A percentile compares a stretch with the other conserved stretches of the same genome.
Evolutionary conservation across 225 moss, liverwort and hornwort species (phyloP).

Genomic region (Marchantia polymorpha): DNA sequence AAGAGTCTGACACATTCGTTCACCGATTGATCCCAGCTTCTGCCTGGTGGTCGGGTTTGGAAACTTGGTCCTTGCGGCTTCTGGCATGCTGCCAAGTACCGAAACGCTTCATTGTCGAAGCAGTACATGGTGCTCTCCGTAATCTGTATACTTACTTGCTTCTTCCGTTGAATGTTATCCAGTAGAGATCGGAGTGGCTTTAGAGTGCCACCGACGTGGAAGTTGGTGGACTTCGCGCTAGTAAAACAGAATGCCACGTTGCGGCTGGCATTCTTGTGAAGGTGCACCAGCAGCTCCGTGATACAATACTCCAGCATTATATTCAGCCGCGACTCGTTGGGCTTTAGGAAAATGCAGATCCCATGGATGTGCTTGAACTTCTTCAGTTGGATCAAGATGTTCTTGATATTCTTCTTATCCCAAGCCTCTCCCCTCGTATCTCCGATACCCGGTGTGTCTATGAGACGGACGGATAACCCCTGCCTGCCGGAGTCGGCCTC

Average conservation of each 20-base stretch:
- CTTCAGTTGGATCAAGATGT: constrained; percentile 13
- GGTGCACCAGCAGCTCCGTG: constrained; percentile 20
- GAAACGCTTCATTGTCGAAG: constrained; percentile 32
- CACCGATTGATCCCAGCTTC: constrained; percentile 26
- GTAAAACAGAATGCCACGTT: constrained; percentile 26
- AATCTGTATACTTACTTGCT: constrained; percentile 18
- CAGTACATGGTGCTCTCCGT: constrained; percentile 21
- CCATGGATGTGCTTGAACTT: neutral
- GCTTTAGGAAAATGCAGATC: constrained; percentile 33
- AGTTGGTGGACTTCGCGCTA: constrained; percentile 7
- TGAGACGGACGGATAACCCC: constrained; percentile 10
- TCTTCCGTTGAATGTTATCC: constrained; percentile 17
- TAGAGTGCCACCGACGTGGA: constrained; percentile 11
- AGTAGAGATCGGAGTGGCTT: constrained; percentile 8
- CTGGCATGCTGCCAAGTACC: constrained; percentile 15
- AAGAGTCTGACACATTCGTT: constrained; percentile 16
- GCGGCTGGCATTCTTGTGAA: constrained; percentile 11
- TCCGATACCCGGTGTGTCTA: constrained; percentile 38
- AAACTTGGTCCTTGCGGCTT: neutral
- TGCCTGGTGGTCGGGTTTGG: constrained; percentile 1
- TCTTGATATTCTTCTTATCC: constrained; percentile 27
- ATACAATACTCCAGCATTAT: constrained; percentile 24
- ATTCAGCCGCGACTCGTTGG: constrained; percentile 25
- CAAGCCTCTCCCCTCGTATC: constrained; percentile 37
- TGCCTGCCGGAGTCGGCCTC: constrained; percentile 6